Conservation (phyloP, 1,139 yeast species). For the Barnettozyma hawaiiensis region DNA sequence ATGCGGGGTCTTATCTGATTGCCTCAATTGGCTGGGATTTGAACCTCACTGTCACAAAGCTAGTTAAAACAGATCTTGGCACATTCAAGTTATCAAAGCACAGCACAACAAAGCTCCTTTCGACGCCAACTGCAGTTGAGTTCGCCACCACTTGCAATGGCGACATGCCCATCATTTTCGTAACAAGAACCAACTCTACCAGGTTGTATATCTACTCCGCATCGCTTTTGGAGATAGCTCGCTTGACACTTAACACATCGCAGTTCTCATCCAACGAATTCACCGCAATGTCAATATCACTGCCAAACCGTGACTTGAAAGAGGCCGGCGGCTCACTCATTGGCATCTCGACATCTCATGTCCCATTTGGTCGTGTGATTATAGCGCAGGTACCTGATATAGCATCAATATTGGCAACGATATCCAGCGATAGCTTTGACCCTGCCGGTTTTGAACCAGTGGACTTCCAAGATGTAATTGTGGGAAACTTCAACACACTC, state of each 20-base stretch:
- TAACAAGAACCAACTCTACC: constrained; percentile 60
- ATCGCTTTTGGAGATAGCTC: constrained; percentile 33
- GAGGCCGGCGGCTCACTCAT: constrained; percentile 30
- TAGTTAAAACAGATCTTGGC: constrained; percentile 25
- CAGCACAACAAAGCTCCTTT: constrained; percentile 31
- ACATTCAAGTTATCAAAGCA: background rate
- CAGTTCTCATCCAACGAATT: constrained; percentile 67
- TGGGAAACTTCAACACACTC: constrained; percentile 52
- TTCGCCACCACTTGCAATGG: constrained; percentile 27
- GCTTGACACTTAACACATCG: constrained; percentile 66
- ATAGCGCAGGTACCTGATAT: constrained; percentile 40
- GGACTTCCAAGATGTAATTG: constrained; percentile 36
- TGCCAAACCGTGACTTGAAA: constrained; percentile 2
- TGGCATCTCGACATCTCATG: constrained; percentile 66
- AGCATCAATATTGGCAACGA: constrained; percentile 1
- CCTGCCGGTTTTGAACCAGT: constrained; percentile 21
- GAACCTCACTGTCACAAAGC: constrained; percentile 35
- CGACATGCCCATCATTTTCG: constrained; percentile 35
- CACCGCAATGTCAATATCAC: constrained; percentile 24
- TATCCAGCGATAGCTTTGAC: background rate
- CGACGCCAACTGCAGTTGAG: constrained; percentile 48
- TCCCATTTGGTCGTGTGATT: constrained; percentile 67
- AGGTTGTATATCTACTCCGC: constrained; percentile 41
- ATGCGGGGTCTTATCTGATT: constrained; percentile 28
- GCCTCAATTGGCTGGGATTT: constrained; percentile 64